phyloP scores from a whole-genome alignment of 257 asterid species.

The Cinchona pubescens region DNA sequence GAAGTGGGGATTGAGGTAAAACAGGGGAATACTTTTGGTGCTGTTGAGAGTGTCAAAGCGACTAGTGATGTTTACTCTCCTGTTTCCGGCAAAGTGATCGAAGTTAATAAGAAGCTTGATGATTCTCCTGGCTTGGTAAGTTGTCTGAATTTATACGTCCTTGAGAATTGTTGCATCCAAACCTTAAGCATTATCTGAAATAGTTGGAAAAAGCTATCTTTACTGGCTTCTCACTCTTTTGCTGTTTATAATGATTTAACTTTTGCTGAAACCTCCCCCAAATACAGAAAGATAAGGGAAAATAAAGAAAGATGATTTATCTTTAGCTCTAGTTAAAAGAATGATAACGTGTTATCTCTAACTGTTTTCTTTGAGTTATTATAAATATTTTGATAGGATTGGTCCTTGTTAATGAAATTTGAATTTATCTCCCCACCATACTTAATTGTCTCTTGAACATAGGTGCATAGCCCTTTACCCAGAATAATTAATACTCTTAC shows the following conservation, averaged over 20 bases:
- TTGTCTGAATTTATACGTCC: conserved; percentile 12
- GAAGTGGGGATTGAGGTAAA: conserved; percentile 64
- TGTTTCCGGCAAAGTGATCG: conserved; percentile 77
- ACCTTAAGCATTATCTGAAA: background rate
- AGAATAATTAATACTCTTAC: too few species aligned
- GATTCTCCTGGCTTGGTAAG: conserved; percentile 85
- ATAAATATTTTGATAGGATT: too few species aligned
- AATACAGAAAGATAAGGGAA: background rate
- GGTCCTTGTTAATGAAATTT: background rate
- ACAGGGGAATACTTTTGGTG: conserved; percentile 83
- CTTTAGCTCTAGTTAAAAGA: background rate
- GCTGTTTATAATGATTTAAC: background rate
- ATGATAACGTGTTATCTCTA: background rate
- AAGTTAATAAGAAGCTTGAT: conserved; percentile 63
- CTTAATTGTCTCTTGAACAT: background rate
- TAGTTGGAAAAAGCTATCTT: background rate
- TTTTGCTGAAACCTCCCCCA: background rate
- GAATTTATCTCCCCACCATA: background rate
- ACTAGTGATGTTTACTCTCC: conserved; percentile 93
- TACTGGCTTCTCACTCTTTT: background rate
- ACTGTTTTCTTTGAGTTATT: background rate
- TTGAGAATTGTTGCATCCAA: background rate
- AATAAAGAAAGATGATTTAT: background rate
- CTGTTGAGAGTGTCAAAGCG: conserved; percentile 97
- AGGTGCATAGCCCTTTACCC: background rate